Percentiles rank a stretch among this genome's conserved stretches.
Evolutionary conservation across 202 grass and related monocot genomes (phyloP).

Genomic region (Brachypodium distachyon): DNA sequence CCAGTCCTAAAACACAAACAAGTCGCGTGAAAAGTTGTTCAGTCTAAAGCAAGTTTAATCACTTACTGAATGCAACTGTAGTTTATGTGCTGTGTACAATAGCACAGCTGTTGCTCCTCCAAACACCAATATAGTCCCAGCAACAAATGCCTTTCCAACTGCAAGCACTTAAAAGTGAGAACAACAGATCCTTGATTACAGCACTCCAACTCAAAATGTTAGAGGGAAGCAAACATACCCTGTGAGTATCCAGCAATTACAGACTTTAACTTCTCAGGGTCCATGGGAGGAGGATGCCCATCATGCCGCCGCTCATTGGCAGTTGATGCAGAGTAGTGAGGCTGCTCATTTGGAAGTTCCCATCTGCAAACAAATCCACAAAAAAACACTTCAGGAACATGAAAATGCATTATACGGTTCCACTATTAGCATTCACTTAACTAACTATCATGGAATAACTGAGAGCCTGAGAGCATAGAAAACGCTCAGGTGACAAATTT

Average conservation of each 20-base stretch:
- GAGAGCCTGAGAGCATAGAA: not conserved
- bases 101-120: constrained; percentile 54
- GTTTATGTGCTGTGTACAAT: constrained; percentile 55
- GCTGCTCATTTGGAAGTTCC: constrained; percentile 59
- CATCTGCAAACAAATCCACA: constrained; percentile 50
- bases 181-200: not conserved
- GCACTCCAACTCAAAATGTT: not conserved
- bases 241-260: constrained; percentile 65
- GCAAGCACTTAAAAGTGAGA: constrained; percentile 14
- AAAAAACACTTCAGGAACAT: not conserved
- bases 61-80: constrained; percentile 82
- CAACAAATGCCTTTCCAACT: constrained; percentile 90
- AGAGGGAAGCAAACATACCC: constrained; percentile 26
- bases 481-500: not conserved
- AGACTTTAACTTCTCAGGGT: constrained; percentile 77
- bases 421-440: not conserved
- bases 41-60: not conserved
- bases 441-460: not conserved
- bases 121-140: constrained; percentile 67
- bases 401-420: not conserved
- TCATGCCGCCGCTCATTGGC: constrained; percentile 70
- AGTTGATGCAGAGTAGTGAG: constrained; percentile 56
- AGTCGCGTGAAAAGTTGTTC: not conserved
- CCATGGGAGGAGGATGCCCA: constrained; percentile 46
- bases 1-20: not conserved